Conservation (phyloP, 108 stramenopile species). For the Thalassiosira profunda region DNA sequence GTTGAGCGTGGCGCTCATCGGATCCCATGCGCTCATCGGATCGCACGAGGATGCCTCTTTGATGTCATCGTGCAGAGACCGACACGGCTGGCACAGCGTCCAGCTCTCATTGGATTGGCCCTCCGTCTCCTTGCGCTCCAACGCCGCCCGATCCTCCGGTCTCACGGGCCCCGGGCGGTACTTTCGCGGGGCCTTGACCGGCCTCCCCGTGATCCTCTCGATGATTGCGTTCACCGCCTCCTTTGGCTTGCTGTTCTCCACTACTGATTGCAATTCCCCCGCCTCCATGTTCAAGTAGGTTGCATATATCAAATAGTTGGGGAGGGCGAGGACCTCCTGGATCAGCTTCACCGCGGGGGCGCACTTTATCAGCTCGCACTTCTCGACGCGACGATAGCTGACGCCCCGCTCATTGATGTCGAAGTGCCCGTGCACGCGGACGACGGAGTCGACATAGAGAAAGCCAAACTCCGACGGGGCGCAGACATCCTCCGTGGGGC, state of each 20-base stretch:
- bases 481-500: slow-evolving; percentile 2
- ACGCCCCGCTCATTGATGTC: not conserved
- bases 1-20: slow-evolving; percentile 2
- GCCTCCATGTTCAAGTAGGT: not conserved
- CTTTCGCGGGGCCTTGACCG: not conserved
- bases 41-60: too few relatives aligned
- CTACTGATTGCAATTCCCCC: not conserved
- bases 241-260: slow-evolving; percentile 1
- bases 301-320: slow-evolving; percentile 3
- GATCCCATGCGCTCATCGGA: not conserved
- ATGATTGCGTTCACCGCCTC: not conserved
- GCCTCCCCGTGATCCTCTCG: not conserved
- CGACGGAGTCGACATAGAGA: slow-evolving; percentile 12
- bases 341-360: slow-evolving; percentile 32
- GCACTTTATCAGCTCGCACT: slow-evolving; percentile 18
- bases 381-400: not conserved
- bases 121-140: slow-evolving; percentile 22
- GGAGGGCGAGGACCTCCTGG: slow-evolving; percentile 18
- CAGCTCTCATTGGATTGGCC: not conserved
- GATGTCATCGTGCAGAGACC: not conserved
- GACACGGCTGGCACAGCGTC: slow-evolving; percentile 13
- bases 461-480: too few relatives aligned
- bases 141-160: slow-evolving; percentile 11
- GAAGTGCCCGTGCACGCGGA: slow-evolving; percentile 11
- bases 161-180: slow-evolving; percentile 16